Conservation (phyloP, 2,329 filamentous ascomycete species). For the Beauveria sp. region DNA sequence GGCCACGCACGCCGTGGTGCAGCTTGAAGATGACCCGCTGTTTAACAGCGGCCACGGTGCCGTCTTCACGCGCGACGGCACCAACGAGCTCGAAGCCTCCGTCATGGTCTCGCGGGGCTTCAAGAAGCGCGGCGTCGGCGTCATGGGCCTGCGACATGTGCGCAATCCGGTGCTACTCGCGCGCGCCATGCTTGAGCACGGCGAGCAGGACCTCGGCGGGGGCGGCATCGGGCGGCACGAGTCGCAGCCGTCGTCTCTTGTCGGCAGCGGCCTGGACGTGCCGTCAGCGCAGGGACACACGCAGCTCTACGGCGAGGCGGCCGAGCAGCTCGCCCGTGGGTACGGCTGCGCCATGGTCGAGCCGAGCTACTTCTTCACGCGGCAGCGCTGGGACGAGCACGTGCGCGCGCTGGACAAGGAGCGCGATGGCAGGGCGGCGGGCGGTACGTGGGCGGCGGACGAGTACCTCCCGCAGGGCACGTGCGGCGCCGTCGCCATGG, state of each 20-base stretch:
- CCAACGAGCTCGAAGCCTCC: slow-evolving; percentile 78
- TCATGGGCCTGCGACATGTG: slow-evolving; percentile 65
- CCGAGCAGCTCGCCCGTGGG: slow-evolving; percentile 57
- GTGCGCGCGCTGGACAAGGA: slow-evolving; percentile 40
- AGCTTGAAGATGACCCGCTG: slow-evolving; percentile 71
- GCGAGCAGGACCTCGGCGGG: slow-evolving; percentile 50
- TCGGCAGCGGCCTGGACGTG: slow-evolving; percentile 27
- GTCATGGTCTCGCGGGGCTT: slow-evolving; percentile 73
- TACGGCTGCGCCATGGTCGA: slow-evolving; percentile 68
- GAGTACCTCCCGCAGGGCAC: slow-evolving; percentile 78
- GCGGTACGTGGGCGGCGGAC: slow-evolving; percentile 45
- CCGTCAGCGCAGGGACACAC: slow-evolving; percentile 61
- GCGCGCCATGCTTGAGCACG: slow-evolving; percentile 59
- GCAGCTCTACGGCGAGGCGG: slow-evolving; percentile 58
- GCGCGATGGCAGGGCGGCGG: slow-evolving; percentile 13
- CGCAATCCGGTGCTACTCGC: slow-evolving; percentile 74
- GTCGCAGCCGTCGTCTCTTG: not conserved
- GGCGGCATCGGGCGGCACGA: slow-evolving; percentile 24
- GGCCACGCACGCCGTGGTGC: slow-evolving; percentile 65
- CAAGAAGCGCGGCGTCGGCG: slow-evolving; percentile 70
- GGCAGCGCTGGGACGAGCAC: slow-evolving; percentile 73
- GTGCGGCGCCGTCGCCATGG: slow-evolving; percentile 73
- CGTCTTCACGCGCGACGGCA: slow-evolving; percentile 76
- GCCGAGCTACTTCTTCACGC: slow-evolving; percentile 69
- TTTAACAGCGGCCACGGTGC: slow-evolving; percentile 82